phyloP scores from a whole-genome alignment of 2,329 filamentous ascomycete species.

The Trichoderma harzianum region DNA sequence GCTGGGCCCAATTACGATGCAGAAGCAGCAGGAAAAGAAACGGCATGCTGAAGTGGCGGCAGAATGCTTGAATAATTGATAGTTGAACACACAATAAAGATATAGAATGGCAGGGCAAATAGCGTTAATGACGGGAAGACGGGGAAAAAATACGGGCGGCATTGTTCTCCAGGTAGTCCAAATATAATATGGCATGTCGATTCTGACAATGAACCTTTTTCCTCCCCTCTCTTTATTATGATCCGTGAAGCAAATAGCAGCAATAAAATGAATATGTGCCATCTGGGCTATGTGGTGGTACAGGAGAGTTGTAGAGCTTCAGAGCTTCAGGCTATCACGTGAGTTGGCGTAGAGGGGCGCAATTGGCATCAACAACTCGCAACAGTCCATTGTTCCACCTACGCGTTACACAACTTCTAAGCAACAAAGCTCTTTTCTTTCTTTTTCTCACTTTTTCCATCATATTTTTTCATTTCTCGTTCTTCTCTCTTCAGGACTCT shows the following conservation, averaged over 20 bases:
- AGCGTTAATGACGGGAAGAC: conserved; percentile 19
- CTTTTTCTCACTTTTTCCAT: background rate
- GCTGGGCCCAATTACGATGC: background rate
- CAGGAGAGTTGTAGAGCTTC: background rate
- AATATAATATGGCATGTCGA: conserved; percentile 17
- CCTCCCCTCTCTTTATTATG: background rate
- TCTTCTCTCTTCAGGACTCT: background rate
- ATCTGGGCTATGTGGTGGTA: background rate
- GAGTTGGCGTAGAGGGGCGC: conserved; percentile 2
- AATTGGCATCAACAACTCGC: background rate
- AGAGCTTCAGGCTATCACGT: background rate
- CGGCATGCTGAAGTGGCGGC: conserved; percentile 3
- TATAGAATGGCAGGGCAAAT: conserved; percentile 22
- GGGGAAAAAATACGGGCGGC: conserved; percentile 14
- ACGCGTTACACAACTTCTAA: background rate
- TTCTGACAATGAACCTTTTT: background rate
- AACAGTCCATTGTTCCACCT: background rate
- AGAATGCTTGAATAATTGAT: conserved; percentile 29
- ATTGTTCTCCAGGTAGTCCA: conserved; percentile 16
- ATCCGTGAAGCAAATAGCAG: background rate
- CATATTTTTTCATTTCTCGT: background rate
- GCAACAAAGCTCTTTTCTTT: background rate
- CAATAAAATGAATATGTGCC: background rate
- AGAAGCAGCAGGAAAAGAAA: conserved; percentile 3
- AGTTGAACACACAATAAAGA: conserved; percentile 25